Percentiles rank a stretch among this genome's conserved stretches.
Conservation (phyloP, 2,329 filamentous ascomycete species). For the Aspergillus flavus region DNA sequence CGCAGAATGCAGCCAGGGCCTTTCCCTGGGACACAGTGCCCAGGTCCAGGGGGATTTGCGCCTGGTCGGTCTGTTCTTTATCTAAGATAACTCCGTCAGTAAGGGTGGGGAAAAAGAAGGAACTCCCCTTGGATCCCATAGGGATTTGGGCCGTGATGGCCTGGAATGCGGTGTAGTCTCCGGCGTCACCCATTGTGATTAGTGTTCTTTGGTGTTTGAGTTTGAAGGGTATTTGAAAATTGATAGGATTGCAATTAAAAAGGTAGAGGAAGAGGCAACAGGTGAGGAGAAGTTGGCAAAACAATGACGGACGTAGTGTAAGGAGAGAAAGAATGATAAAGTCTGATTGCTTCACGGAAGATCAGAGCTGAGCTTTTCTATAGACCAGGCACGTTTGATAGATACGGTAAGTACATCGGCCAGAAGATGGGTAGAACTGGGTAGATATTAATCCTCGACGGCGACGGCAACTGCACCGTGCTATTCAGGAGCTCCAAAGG, state of each 20-base stretch:
- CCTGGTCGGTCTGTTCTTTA: background rate
- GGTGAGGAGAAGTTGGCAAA: background rate
- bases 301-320: background rate
- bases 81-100: background rate
- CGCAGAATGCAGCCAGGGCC: background rate
- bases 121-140: background rate
- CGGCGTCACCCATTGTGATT: background rate
- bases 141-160: background rate
- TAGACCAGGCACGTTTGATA: background rate
- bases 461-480: background rate
- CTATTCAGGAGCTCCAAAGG: background rate
- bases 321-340: background rate
- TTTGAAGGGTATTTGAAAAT: background rate
- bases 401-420: background rate
- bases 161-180: background rate
- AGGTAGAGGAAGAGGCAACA: background rate
- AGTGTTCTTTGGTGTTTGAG: background rate
- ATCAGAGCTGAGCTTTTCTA: background rate
- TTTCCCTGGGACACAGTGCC: background rate
- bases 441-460: background rate
- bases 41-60: background rate
- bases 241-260: background rate
- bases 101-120: background rate
- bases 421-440: background rate
- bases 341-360: background rate